Evolutionary conservation across 257 asterid genomes (phyloP).

Genomic region (Solanum sitiens): DNA sequence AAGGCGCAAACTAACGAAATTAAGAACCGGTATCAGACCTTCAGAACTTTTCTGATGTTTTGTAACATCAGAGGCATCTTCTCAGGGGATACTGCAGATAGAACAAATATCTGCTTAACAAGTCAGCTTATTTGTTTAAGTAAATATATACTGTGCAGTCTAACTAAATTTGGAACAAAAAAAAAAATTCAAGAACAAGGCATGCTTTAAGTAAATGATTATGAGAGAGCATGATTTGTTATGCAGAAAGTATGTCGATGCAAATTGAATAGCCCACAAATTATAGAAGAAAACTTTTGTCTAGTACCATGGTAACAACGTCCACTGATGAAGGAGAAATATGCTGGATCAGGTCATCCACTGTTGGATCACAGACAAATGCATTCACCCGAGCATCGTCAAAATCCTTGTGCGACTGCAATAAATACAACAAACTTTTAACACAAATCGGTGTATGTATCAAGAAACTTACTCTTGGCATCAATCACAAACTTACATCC

Average conservation of each 20-base stretch:
- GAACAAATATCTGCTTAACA: constrained; percentile 79
- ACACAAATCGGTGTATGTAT: not conserved
- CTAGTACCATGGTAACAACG: constrained; percentile 78
- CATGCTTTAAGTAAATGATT: not conserved
- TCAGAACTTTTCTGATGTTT: constrained; percentile 73
- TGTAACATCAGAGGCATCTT: constrained; percentile 72
- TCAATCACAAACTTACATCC: not conserved
- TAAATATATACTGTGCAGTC: not conserved
- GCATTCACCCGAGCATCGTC: constrained; percentile 61
- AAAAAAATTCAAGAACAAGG: not conserved
- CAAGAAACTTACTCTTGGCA: not conserved
- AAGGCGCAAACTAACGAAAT: not conserved
- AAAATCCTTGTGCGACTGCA: constrained; percentile 81
- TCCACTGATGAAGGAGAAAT: constrained; percentile 85
- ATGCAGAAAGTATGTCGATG: not conserved
- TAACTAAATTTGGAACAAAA: not conserved
- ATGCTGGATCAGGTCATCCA: constrained; percentile 55
- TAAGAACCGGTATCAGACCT: constrained; percentile 26
- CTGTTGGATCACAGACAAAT: constrained; percentile 78
- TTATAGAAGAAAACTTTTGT: not conserved
- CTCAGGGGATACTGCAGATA: constrained; percentile 97
- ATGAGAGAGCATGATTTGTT: not conserved
- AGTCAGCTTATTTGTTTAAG: constrained; percentile 37
- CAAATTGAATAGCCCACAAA: not conserved
- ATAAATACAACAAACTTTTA: not conserved